Conservation (phyloP, 164 flowering plant genomes). For the Vitis riparia region DNA sequence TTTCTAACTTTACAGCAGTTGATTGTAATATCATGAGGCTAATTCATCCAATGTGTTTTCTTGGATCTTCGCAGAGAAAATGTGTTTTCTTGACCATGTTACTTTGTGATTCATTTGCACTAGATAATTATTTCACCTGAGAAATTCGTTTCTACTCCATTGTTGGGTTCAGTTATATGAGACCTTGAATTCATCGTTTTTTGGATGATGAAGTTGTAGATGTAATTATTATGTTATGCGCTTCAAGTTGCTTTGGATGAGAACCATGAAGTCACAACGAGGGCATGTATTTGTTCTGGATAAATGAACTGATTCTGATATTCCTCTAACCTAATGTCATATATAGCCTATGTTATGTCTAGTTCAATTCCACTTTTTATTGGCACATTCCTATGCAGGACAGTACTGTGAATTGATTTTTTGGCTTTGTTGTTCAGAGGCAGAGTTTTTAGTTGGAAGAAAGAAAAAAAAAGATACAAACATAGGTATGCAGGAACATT, state of each 20-base stretch:
- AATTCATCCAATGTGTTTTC: neutral
- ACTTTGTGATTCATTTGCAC: neutral
- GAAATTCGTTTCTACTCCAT: neutral
- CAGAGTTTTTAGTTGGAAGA: too few species aligned
- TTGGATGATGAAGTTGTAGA: neutral
- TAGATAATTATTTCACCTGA: neutral
- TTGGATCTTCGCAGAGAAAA: neutral
- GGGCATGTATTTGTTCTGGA: neutral
- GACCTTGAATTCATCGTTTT: neutral
- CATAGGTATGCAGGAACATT: too few species aligned
- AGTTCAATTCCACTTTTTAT: too few species aligned
- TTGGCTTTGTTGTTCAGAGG: too few species aligned
- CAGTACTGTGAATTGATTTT: too few species aligned
- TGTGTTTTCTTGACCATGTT: neutral
- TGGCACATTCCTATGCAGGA: too few species aligned
- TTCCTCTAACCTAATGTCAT: too few species aligned
- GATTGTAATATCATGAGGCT: neutral
- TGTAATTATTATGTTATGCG: neutral
- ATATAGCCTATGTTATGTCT: too few species aligned
- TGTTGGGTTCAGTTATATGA: neutral
- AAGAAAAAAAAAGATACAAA: too few species aligned
- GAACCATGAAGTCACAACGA: neutral
- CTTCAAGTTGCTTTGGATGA: neutral
- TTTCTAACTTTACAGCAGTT: neutral
- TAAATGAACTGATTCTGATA: too few species aligned